A percentile compares a stretch with the other conserved stretches of the same genome.
phyloP scores from a whole-genome alignment of 2,329 filamentous ascomycete species.

The Neonectria punicea region DNA sequence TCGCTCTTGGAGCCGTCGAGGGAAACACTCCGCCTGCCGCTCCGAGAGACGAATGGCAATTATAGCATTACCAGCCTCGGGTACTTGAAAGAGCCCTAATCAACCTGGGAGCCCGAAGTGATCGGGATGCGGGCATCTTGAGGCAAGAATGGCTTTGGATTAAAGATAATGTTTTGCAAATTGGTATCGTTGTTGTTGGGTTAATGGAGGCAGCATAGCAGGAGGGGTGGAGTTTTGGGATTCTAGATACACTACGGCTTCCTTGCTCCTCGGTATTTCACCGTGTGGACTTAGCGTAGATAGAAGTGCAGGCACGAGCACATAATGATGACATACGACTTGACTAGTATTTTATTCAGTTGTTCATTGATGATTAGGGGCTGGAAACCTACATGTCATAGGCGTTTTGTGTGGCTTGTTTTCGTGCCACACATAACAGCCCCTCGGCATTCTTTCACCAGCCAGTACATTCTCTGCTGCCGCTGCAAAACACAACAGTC shows the following conservation, averaged over 20 bases:
- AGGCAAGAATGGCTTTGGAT: neutral
- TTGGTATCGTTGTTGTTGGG: neutral
- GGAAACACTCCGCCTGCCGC: slow-evolving; percentile 20
- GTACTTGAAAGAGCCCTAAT: slow-evolving; percentile 15
- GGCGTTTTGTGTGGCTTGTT: neutral
- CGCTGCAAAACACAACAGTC: neutral
- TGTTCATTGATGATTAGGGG: neutral
- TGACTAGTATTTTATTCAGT: neutral
- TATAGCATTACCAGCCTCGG: slow-evolving; percentile 13
- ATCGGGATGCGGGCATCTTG: neutral
- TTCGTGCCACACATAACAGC: neutral
- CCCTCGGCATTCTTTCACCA: neutral
- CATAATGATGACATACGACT: neutral
- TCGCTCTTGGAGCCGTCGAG: slow-evolving; percentile 26
- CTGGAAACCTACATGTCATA: neutral
- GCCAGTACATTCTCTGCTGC: neutral
- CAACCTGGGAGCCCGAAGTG: neutral
- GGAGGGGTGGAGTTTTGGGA: neutral
- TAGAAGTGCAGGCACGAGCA: neutral
- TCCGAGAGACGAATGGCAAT: slow-evolving; percentile 28
- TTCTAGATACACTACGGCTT: neutral
- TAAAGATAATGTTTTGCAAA: neutral
- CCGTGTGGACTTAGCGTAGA: neutral
- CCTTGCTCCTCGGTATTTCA: neutral
- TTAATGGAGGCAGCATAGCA: neutral